Base-by-base conservation (phyloP, 2,329 filamentous ascomycete genomes). In the Fusarium siculi region DNA sequence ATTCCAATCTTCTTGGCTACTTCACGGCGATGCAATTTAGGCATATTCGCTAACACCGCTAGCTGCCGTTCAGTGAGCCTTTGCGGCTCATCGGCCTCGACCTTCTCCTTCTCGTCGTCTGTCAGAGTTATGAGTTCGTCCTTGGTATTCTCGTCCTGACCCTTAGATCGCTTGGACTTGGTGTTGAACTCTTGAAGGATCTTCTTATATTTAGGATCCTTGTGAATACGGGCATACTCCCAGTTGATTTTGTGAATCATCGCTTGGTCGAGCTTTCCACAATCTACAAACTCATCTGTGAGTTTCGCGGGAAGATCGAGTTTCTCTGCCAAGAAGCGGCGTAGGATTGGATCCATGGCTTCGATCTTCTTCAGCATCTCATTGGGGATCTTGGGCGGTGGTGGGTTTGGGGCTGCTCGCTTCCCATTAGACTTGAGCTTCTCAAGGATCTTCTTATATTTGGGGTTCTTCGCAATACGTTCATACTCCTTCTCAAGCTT, bases 401-500 rank as follows among this genome's bases (percentile, higher is more conserved):
- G 44, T 28, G 44, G 44, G 28, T 15, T n/a, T 16, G 32, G 28
- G 9, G 54, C 19, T 28, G 43, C n/a, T 23, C 43, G 37, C 54
- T 43, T 66, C 14, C 18, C 25, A 18, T 15, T 16, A 28, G 50
- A 28, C 19, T 54, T 18, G 15, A 54, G 50, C 34, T 54, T 54
- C 14, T 18, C 39, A 2, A 68, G 7, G 7, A 54, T 9, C 3
- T 18, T 5, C 12, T n/a, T 25, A 6, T 68, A 49, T 34, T 68
- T 67, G 1, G 46, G 54, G 12, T 67, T 9, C 1, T 34, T 23
- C 5, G 21, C 5, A 18, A 61, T 16, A 40, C 56, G 66, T 16
- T n/a, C 39, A 19, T 56, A 68, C n/a, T 66, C 54, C 30, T 56
- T 53, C 25, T 68, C 54, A 16, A 68, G 42, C 32, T 49, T 63